Evolutionary conservation across 1,284 basidiomycete species (phyloP).

Genomic region (Athelia sp.): DNA sequence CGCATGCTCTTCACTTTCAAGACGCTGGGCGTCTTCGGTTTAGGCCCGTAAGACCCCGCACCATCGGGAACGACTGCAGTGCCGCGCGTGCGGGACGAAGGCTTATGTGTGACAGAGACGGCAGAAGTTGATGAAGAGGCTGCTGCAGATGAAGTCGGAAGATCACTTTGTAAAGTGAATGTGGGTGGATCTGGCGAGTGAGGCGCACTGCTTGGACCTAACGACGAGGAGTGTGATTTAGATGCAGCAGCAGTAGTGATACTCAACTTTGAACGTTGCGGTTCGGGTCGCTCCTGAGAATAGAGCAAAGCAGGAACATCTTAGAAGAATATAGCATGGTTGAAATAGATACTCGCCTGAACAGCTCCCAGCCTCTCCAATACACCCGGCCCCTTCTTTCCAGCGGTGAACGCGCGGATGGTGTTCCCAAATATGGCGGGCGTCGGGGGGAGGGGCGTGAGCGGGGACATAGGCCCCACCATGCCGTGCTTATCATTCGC

Average conservation of each 20-base stretch:
- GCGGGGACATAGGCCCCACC: conserved; percentile 1
- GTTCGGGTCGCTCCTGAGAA: neutral
- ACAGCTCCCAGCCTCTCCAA: too few species aligned
- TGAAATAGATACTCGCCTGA: too few species aligned
- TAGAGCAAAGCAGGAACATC: neutral
- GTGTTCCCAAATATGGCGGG: neutral
- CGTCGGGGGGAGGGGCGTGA: neutral
- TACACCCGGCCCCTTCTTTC: neutral
- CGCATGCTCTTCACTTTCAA: neutral
- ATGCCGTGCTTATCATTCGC: neutral
- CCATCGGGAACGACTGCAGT: neutral
- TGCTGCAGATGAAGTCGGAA: neutral
- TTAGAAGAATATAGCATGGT: too few species aligned
- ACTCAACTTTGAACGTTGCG: neutral
- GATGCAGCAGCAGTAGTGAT: neutral
- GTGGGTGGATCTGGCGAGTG: neutral
- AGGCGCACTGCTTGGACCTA: neutral
- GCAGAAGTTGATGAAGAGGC: neutral
- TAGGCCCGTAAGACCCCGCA: neutral
- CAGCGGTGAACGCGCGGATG: neutral
- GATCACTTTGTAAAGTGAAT: neutral
- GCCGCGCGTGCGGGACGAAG: neutral
- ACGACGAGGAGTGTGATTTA: neutral
- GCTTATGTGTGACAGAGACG: neutral
- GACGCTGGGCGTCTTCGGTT: neutral